phyloP scores from a whole-genome alignment of 1,284 basidiomycete genomes.

The Puccinia sorghi region DNA sequence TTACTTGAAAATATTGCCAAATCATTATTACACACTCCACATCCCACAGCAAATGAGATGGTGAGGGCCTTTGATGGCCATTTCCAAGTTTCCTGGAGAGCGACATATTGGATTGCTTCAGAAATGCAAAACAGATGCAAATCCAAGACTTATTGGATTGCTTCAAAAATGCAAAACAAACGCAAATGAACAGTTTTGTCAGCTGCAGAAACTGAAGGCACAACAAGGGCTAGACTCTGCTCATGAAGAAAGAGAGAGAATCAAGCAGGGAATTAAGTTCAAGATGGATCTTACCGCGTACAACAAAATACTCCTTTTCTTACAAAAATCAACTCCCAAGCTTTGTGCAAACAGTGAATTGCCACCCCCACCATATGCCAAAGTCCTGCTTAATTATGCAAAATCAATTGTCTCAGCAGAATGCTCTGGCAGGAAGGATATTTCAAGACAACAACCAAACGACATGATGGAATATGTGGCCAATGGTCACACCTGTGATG shows the following conservation, averaged over 20 bases:
- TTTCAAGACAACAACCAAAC: conserved; percentile 7
- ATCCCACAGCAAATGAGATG: not conserved
- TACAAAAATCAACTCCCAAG: not conserved
- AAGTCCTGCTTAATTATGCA: not conserved
- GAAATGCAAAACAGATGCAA: conserved; percentile 8
- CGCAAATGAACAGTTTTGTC: too few relatives aligned
- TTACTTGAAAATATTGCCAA: not conserved
- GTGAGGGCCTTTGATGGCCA: not conserved
- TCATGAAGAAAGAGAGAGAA: not conserved
- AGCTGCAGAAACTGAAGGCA: conserved; percentile 1
- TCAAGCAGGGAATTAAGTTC: not conserved
- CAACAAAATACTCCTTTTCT: not conserved
- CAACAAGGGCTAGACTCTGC: not conserved
- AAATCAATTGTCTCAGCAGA: not conserved
- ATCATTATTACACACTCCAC: conserved; percentile 9
- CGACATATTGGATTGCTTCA: conserved; percentile 6
- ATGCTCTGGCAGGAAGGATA: not conserved
- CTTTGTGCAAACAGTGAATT: not conserved
- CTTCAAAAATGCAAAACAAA: too few relatives aligned
- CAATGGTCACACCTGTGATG: not conserved
- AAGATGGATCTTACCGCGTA: not conserved
- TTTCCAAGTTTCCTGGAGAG: conserved; percentile 6
- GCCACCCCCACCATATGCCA: not conserved
- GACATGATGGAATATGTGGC: conserved; percentile 6
- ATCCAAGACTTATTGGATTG: too few relatives aligned